These are phyloP conservation scores for Urochloa ruziziensis DNA, from an alignment of 176 grass and related monocot species.

Conservation along the genomic window DNA sequence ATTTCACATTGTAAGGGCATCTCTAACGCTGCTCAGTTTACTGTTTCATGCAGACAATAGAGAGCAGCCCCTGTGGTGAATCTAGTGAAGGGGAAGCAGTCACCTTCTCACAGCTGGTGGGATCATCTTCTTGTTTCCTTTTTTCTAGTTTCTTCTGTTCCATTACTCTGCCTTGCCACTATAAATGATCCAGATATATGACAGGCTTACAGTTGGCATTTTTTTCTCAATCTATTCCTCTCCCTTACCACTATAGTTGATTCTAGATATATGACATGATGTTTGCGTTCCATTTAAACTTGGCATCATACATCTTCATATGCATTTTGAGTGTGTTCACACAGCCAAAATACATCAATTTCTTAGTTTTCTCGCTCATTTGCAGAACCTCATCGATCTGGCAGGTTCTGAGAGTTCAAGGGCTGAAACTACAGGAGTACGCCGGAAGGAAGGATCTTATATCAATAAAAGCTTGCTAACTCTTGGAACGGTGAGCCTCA, in stretches of 20 bases:
- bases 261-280: neutral
- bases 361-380: constrained; percentile 39
- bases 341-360: neutral
- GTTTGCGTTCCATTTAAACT: neutral
- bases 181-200: constrained; percentile 12
- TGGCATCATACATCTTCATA: neutral
- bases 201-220: neutral
- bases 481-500: constrained; percentile 66
- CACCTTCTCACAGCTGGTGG: constrained; percentile 77
- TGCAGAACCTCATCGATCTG: constrained; percentile 95
- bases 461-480: constrained; percentile 93
- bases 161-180: constrained; percentile 5
- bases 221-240: neutral
- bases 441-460: constrained; percentile 88
- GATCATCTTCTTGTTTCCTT: constrained; percentile 13
- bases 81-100: constrained; percentile 68
- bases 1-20: constrained; percentile 19
- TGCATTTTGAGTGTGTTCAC: constrained; percentile 9
- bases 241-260: neutral
- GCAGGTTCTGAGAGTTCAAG: constrained; percentile 88
- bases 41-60: constrained; percentile 59
- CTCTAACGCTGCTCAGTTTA: neutral
- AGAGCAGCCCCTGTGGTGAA: constrained; percentile 64
- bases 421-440: constrained; percentile 82
- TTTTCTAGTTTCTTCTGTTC: neutral